Base-by-base conservation (phyloP, 148 eudicot species). In the Agrostemma githago region DNA sequence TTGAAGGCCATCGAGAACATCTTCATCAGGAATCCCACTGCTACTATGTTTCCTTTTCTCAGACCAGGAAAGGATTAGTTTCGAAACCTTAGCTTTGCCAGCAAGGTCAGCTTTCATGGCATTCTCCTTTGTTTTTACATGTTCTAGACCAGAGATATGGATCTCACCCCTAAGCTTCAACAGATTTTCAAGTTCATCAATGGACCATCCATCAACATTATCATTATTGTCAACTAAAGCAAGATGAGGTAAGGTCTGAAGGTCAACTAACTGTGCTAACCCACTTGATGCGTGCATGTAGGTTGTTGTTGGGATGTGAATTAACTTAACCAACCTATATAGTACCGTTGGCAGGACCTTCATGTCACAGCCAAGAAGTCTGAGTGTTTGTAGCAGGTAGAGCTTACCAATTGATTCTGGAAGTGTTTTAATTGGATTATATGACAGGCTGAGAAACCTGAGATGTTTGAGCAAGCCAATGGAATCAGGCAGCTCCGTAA, bases 171-270 rank as follows among this genome's bases (percentile, higher is more conserved):
- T 42, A 14, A 74, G 59, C 16, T 79, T 63, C 5, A 68, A 10
- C 62, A 79, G 57, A 48, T 39, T 44, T 21, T 61, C 77, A 3
- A 74, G 26, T 7, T 79, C 81, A 19, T 63, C 73, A 68, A 69
- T 74, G 7, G 58, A 40, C 70, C 77, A 67, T 39, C 78, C 77
- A 19, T 60, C 57, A 10, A 6, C 51, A 46, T 46, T 57, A 56
- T 64, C 66, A 16, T 3, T 64, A 40, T 43, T 65, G 21, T 51
- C 64, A 15, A 4, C 64, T 58, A 79, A 62, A 14, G 37, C 4
- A 38, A 79, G 63, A 14, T 5, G 8, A 4, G 82, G 82, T 53
- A 79, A 39, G 19, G 77, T 79, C 11, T 60, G 81, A 3, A 79
- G 64, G 72, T 37, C 4, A 7, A 62, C n/a, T 37, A 79, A 68